phyloP scores from a whole-genome alignment of 176 grass and related monocot genomes.

The Zoysia japonica region DNA sequence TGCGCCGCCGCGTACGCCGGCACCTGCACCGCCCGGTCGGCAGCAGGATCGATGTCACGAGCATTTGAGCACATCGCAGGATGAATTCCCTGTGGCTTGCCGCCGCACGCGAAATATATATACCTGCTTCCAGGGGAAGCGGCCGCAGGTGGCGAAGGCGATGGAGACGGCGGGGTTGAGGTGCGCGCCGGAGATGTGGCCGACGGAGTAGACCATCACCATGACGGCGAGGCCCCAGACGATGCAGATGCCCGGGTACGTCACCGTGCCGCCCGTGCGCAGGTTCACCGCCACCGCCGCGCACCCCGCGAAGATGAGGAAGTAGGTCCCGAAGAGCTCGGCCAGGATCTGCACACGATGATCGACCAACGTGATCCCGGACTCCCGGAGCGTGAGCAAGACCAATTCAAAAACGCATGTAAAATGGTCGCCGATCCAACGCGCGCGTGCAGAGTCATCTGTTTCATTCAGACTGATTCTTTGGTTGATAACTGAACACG shows the following conservation, averaged over 20 bases:
- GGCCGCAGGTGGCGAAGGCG: slow-evolving; percentile 76
- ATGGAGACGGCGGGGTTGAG: slow-evolving; percentile 87
- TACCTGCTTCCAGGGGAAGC: slow-evolving; percentile 86
- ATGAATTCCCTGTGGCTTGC: too few relatives aligned
- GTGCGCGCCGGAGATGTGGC: slow-evolving; percentile 95
- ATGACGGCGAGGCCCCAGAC: slow-evolving; percentile 88
- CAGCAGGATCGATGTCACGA: too few relatives aligned
- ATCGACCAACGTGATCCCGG: not conserved
- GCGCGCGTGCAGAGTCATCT: not conserved
- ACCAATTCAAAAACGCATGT: not conserved
- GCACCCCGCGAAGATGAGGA: slow-evolving; percentile 88
- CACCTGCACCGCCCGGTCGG: slow-evolving; percentile 35
- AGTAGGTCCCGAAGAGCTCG: slow-evolving; percentile 78
- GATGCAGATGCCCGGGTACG: slow-evolving; percentile 81
- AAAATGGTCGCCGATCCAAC: not conserved
- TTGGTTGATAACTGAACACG: not conserved
- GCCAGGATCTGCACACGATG: slow-evolving; percentile 56
- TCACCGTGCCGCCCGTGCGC: slow-evolving; percentile 62
- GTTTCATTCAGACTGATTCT: slow-evolving; percentile 17
- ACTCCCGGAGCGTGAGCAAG: too few relatives aligned
- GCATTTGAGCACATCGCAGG: too few relatives aligned
- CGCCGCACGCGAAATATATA: too few relatives aligned
- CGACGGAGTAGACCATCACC: slow-evolving; percentile 94
- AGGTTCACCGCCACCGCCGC: slow-evolving; percentile 72
- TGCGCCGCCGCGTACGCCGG: slow-evolving; percentile 75